Evolutionary conservation across 2,329 filamentous ascomycete species (phyloP).

Genomic region (Aspergillus ustus): DNA sequence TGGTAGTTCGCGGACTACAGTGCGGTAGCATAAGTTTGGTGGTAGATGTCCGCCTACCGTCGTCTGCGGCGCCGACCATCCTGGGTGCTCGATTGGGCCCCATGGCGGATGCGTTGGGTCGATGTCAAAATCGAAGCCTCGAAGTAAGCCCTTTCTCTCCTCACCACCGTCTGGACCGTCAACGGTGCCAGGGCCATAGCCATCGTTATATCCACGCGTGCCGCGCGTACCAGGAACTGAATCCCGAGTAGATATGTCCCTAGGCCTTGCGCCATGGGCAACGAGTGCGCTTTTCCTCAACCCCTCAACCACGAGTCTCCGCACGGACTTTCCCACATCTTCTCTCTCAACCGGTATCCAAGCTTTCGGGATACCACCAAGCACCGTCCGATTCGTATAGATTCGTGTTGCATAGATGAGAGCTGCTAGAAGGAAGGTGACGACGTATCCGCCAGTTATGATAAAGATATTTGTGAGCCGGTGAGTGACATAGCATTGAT

Average conservation of each 20-base stretch:
- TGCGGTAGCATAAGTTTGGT: slow-evolving; percentile 79
- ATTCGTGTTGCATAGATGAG: slow-evolving; percentile 84
- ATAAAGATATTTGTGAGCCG: slow-evolving; percentile 83
- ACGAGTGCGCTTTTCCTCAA: slow-evolving; percentile 79
- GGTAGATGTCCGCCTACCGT: slow-evolving; percentile 41
- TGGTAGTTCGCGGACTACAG: slow-evolving; percentile 81
- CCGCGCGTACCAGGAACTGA: not conserved
- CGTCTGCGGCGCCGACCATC: slow-evolving; percentile 78
- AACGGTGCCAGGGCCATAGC: not conserved
- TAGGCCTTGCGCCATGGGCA: slow-evolving; percentile 75
- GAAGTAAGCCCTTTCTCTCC: slow-evolving; percentile 39
- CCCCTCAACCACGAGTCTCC: slow-evolving; percentile 73
- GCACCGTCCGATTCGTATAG: slow-evolving; percentile 79
- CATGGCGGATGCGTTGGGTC: slow-evolving; percentile 63
- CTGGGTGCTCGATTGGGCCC: slow-evolving; percentile 83
- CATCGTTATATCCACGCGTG: not conserved
- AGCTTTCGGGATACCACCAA: slow-evolving; percentile 81
- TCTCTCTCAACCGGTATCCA: slow-evolving; percentile 86
- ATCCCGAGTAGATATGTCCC: slow-evolving; percentile 54
- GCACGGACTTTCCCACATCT: slow-evolving; percentile 75
- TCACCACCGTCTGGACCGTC: not conserved
- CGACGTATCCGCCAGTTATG: slow-evolving; percentile 74
- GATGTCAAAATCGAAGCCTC: slow-evolving; percentile 21
- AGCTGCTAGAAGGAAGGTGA: slow-evolving; percentile 70
- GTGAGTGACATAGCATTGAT: slow-evolving; percentile 69